Evolutionary conservation across 2,329 filamentous ascomycete genomes (phyloP), one percentile per base, ranked within the genome.

Genomic region (Monilinia fructicola): DNA sequence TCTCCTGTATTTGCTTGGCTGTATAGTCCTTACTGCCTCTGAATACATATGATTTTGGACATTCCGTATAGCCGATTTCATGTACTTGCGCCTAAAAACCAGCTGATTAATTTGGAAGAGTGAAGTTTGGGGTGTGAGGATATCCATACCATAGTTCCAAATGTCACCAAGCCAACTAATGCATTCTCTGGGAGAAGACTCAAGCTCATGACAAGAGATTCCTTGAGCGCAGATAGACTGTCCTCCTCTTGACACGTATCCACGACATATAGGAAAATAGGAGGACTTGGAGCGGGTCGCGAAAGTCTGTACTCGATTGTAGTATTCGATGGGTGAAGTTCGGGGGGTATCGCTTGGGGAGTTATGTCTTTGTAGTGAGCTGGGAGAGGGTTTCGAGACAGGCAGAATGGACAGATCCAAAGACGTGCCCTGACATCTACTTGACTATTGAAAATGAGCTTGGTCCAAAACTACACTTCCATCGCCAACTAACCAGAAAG

Each of bases 1-100:
- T 99, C 76, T 99, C 95, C 79, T 98, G 94, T n/a, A 99, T 93
- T 78, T 98, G 93, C 81, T 98, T 98, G 64, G 93, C 91, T n/a
- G 89, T 85, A 78, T 99, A 99, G 76, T 99, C 95, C 82, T 98
- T 99, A 83, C 89, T 97, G 50, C 95, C 95, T 66, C 94, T 88
- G 84, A 99, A 99, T 53, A 99, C 95, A 75, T 97, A 99, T 7
- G 94, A 97, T 80, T 98, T 99, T 71, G 95, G 92, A 79, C 95
- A 99, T 79, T 98, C 95, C 65, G 91, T 93, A 77, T 99, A 99
- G 65, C 95, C 95, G 72, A 99, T 92, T 80, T 99, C 95, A 77
- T 99, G 95, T 23, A 99, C 92, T 86, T 97, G 93, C 42, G 92
- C 88, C 90, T 93, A 72, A 18, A 14, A n/a, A 48, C 68, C 35